A percentile compares a stretch with the other conserved stretches of the same genome.
phyloP scores from a whole-genome alignment of 345 rosid species.

The Conringia planisiliqua region DNA sequence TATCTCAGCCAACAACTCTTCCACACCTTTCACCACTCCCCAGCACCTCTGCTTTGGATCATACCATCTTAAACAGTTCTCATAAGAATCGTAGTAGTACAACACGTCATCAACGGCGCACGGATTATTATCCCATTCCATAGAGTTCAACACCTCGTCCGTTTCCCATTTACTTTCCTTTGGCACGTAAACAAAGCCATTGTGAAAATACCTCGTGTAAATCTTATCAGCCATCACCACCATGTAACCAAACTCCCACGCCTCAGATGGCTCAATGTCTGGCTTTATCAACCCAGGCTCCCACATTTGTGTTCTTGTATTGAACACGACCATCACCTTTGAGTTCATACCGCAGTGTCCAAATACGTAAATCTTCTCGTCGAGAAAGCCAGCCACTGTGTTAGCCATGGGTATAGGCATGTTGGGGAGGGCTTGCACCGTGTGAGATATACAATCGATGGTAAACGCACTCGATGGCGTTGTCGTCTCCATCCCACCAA shows the following conservation, averaged over 20 bases:
- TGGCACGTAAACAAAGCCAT: not conserved
- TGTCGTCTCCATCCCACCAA: not conserved
- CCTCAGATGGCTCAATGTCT: not conserved
- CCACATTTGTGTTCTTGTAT: constrained; percentile 4
- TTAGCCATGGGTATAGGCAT: not conserved
- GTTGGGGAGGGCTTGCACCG: not conserved
- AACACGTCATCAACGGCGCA: not conserved
- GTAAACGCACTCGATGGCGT: not conserved
- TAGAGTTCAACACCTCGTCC: not conserved
- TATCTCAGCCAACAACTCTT: not conserved
- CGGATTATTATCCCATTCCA: not conserved
- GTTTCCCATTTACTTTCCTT: not conserved
- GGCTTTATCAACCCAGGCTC: not conserved
- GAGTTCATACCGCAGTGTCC: not conserved
- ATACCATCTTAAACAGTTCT: not conserved
- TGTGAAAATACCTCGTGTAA: not conserved
- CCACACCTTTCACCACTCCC: constrained; percentile 2
- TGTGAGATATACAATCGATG: not conserved
- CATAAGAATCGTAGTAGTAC: not conserved
- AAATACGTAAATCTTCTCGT: not conserved
- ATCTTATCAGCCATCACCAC: not conserved
- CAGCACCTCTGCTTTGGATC: not conserved
- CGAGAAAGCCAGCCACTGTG: not conserved
- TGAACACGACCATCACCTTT: not conserved
- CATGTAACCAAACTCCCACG: not conserved